Base-by-base conservation (phyloP, 164 flowering plant genomes). In the Nymphaea colorata region DNA sequence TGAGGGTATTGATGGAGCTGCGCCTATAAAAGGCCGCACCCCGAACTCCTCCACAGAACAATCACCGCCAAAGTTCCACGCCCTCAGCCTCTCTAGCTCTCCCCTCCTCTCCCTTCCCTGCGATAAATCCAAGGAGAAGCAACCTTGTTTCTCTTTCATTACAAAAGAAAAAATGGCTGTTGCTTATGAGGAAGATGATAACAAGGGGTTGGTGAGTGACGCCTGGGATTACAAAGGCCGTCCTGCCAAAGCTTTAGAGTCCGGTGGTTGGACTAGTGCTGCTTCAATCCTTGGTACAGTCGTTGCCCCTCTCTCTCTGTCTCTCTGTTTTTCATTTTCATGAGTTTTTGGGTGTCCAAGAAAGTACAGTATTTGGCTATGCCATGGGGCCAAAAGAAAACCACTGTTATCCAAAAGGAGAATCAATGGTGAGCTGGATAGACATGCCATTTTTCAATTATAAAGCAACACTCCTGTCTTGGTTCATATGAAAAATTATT, bases 171-270 rank as follows among this genome's bases (percentile, higher is more conserved):
- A 47, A 47, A 47, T 47, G 55, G 55, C 55, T 6, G 55, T 47
- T 6, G 12, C 7, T 47, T 14, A 47, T 47, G 55, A 47, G 7
- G 55, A 61, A n/a, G 16, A 55, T 55, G 64, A 36, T 7, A 61
- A 61, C 36, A 61, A 36, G 2, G 25, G 64, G 64, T 11, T 36
- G 8, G 41, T 61, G 18, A n/a, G 25, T 11, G 97, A 89, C 77
- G 98, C 93, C 61, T 88, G 90, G 91, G 90, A 91, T 80, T 88
- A 77, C 81, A 84, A 85, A 61, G 96, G 96, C 70, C 82, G 82
- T 43, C 93, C 85, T 0, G 87, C 96, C 59, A 77, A 78, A 55
- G 71, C 80, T 44, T 73, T 90, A 69, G 74, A 64, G 67, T 77
- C 97, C 18, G 98, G 98, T 5, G 96, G 98, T 62, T 93, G 98